Conservation (phyloP, 1,284 basidiomycete species). For the Heliocybe sulcata region DNA sequence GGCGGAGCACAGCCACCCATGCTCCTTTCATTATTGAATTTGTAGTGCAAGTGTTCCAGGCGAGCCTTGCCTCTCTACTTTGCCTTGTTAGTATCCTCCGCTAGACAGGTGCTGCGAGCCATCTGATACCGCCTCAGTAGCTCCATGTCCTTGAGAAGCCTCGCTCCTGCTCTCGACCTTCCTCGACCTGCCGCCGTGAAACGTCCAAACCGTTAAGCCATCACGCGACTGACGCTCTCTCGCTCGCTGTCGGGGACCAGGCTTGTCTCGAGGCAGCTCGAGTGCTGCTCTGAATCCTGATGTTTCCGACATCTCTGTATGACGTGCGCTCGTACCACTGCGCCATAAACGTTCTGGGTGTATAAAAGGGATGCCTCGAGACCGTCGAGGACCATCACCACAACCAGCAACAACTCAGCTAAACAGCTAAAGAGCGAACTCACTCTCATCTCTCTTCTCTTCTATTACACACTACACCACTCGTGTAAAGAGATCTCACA, state of each 20-base stretch:
- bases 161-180: not conserved
- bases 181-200: not conserved
- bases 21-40: not conserved
- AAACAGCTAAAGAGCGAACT: not conserved
- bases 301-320: not conserved
- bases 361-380: not conserved
- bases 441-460: not conserved
- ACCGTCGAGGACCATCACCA: not conserved
- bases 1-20: not conserved
- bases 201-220: not conserved
- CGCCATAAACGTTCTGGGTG: not conserved
- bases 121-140: not conserved
- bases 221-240: not conserved
- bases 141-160: not conserved
- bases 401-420: not conserved
- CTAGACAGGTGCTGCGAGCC: not conserved
- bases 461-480: not conserved
- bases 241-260: not conserved
- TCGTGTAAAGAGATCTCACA: not conserved
- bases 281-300: not conserved
- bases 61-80: not conserved
- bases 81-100: not conserved
- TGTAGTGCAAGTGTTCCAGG: not conserved
- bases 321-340: not conserved
- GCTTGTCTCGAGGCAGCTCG: not conserved